A percentile compares a stretch with the other conserved stretches of the same genome.
Evolutionary conservation across 768 basidiomycete genomes (phyloP).

Genomic region (Collybia nuda): DNA sequence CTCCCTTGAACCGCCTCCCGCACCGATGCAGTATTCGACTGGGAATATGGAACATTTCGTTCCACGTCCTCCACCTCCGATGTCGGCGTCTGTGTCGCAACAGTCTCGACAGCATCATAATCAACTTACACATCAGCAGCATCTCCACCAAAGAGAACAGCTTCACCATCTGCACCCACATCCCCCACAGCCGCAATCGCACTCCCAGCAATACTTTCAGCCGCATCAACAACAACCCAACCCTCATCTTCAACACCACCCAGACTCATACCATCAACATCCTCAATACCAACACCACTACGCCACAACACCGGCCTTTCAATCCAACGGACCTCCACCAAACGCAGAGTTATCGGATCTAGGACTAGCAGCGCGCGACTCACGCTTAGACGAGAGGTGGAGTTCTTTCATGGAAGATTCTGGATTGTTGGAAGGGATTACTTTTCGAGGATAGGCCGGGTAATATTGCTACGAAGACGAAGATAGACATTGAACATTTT

Average conservation of each 20-base stretch:
- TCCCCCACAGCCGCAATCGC: neutral
- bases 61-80: neutral
- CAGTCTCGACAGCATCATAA: neutral
- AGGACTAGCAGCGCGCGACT: conserved; percentile 57
- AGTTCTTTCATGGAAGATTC: conserved; percentile 62
- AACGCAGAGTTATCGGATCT: conserved; percentile 53
- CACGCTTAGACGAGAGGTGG: conserved; percentile 58
- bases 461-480: too few species aligned
- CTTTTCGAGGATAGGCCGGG: conserved; percentile 8
- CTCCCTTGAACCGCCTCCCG: neutral
- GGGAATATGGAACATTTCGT: neutral
- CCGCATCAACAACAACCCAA: conserved; percentile 4
- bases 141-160: neutral
- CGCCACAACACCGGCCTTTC: neutral
- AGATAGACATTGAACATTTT: too few species aligned
- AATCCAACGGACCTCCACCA: conserved; percentile 18
- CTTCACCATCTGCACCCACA: neutral
- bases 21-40: neutral
- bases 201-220: neutral
- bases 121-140: too few species aligned
- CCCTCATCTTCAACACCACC: conserved; percentile 11
- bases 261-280: conserved; percentile 3
- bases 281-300: conserved; percentile 13
- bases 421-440: conserved; percentile 34
- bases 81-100: too few species aligned